Conservation (phyloP, 1,139 yeast species). For the Lodderomyces elongisporus region DNA sequence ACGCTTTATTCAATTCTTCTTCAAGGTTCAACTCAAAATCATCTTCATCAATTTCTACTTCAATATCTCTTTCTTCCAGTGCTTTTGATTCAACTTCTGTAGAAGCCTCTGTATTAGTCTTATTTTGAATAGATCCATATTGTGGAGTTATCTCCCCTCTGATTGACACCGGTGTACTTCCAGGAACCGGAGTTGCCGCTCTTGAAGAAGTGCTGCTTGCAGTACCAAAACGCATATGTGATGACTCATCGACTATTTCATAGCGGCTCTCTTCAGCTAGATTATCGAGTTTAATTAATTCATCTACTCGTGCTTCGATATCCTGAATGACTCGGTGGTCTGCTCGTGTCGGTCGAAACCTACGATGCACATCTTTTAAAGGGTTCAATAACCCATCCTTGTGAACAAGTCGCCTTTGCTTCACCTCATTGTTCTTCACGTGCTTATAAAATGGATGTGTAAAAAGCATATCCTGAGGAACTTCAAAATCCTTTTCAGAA, state of each 20-base stretch:
- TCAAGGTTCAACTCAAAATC: constrained; percentile 15
- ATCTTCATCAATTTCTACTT: constrained; percentile 16
- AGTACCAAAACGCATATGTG: constrained; percentile 15
- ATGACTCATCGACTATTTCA: constrained; percentile 59
- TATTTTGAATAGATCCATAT: too few relatives aligned
- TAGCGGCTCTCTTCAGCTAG: constrained; percentile 80
- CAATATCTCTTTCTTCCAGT: constrained; percentile 19
- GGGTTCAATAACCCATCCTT: constrained; percentile 87
- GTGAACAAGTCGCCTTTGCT: constrained; percentile 42
- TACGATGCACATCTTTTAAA: constrained; percentile 42
- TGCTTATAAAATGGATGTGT: constrained; percentile 45
- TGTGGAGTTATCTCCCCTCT: too few relatives aligned
- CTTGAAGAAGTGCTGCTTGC: constrained; percentile 23
- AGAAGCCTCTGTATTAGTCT: too few relatives aligned
- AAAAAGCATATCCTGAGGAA: constrained; percentile 33
- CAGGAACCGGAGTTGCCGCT: constrained; percentile 16
- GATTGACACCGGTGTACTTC: constrained; percentile 5
- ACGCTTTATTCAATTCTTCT: constrained; percentile 37
- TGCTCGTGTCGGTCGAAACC: constrained; percentile 48
- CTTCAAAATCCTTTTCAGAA: constrained; percentile 38
- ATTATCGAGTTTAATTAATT: constrained; percentile 67
- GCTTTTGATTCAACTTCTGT: constrained; percentile 13
- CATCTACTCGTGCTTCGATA: constrained; percentile 76
- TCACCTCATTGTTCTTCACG: constrained; percentile 37
- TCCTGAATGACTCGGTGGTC: constrained; percentile 52